phyloP scores from a whole-genome alignment of 257 asterid species.

The Penstemon barbatus region DNA sequence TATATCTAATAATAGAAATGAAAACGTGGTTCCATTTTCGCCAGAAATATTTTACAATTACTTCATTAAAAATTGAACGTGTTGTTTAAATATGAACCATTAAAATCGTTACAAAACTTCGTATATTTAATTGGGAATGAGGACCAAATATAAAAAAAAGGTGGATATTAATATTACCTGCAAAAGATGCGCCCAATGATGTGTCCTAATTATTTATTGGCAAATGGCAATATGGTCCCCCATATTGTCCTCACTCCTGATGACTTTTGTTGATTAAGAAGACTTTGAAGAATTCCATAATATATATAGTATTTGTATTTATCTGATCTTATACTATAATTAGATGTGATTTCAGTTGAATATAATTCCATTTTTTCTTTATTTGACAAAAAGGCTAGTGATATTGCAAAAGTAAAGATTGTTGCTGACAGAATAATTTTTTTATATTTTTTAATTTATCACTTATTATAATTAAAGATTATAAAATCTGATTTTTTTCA shows the following conservation, averaged over 20 bases:
- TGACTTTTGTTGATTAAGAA: not conserved
- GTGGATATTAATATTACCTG: constrained; percentile 32
- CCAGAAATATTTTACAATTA: not conserved
- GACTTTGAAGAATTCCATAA: too few species aligned
- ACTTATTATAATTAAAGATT: too few species aligned
- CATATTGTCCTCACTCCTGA: not conserved
- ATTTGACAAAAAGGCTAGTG: too few species aligned
- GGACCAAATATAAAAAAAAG: constrained; percentile 24
- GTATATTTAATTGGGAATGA: constrained; percentile 19
- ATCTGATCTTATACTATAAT: too few species aligned
- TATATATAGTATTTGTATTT: too few species aligned
- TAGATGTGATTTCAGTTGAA: too few species aligned
- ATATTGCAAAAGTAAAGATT: too few species aligned
- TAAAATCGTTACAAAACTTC: not conserved
- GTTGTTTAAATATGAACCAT: constrained; percentile 19
- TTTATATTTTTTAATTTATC: too few species aligned
- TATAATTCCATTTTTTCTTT: too few species aligned
- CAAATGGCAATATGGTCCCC: constrained; percentile 32
- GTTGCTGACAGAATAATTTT: too few species aligned
- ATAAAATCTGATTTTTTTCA: too few species aligned
- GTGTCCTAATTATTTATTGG: constrained; percentile 17
- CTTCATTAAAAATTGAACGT: not conserved
- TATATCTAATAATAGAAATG: not conserved
- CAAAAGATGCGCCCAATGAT: constrained; percentile 14
- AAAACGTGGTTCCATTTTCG: not conserved